Conservation (phyloP, 805 yeast genomes). For the Ogataea philodendri region DNA sequence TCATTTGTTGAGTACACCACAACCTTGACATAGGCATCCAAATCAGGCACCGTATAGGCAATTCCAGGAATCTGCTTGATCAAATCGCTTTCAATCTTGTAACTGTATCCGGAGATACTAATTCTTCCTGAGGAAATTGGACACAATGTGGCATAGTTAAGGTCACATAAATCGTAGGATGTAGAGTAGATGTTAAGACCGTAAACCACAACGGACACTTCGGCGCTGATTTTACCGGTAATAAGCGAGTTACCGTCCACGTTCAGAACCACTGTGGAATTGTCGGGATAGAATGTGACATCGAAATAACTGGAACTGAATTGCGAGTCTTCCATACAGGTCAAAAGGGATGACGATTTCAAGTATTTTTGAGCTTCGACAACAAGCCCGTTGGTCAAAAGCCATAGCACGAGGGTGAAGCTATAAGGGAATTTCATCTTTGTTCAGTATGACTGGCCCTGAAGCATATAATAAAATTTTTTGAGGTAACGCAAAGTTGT, state of each 20-base stretch:
- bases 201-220: constrained; percentile 68
- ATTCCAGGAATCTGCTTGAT: constrained; percentile 66
- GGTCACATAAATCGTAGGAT: constrained; percentile 61
- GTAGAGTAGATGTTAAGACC: constrained; percentile 65
- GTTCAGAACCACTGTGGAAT: constrained; percentile 60
- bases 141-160: constrained; percentile 58
- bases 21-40: constrained; percentile 88
- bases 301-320: constrained; percentile 83
- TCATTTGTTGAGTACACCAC: constrained; percentile 53
- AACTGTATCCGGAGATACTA: constrained; percentile 48
- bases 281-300: constrained; percentile 67
- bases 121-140: constrained; percentile 88
- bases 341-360: constrained; percentile 61
- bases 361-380: constrained; percentile 33
- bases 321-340: constrained; percentile 90
- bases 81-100: constrained; percentile 41
- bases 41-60: constrained; percentile 88
- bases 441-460: too few relatives aligned
- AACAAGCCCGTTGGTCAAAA: constrained; percentile 8
- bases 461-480: too few relatives aligned
- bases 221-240: constrained; percentile 66
- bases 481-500: too few relatives aligned
- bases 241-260: constrained; percentile 78
- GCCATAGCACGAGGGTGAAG: constrained; percentile 5
- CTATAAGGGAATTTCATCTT: constrained; percentile 6